Evolutionary conservation across 768 basidiomycete genomes (phyloP).

Genomic region (Mycena alexandri): DNA sequence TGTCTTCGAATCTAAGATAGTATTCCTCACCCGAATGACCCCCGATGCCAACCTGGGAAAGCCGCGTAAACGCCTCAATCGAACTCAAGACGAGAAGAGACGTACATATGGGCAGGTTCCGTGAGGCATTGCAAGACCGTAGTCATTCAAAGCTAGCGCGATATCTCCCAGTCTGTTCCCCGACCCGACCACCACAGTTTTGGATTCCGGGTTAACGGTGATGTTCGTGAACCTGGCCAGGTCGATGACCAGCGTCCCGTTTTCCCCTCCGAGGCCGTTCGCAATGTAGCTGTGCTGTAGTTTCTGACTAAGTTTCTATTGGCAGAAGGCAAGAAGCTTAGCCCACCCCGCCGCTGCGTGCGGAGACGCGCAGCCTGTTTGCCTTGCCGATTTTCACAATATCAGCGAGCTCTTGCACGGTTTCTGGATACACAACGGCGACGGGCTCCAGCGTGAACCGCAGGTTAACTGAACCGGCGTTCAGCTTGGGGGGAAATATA

Average conservation of each 20-base stretch:
- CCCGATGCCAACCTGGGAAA: constrained; percentile 53
- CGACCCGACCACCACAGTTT: constrained; percentile 51
- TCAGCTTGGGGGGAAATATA: background rate
- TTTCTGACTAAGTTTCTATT: background rate
- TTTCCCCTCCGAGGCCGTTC: constrained; percentile 56
- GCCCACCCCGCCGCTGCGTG: constrained; percentile 43
- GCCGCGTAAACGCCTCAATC: background rate
- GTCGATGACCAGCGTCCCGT: constrained; percentile 58
- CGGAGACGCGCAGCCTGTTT: constrained; percentile 38
- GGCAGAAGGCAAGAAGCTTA: background rate
- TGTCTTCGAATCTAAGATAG: too few species aligned
- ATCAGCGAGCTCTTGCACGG: constrained; percentile 36
- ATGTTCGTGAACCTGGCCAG: constrained; percentile 52
- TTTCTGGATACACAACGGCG: constrained; percentile 40
- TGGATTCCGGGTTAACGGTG: constrained; percentile 45
- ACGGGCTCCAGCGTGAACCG: constrained; percentile 40
- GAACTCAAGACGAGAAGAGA: background rate
- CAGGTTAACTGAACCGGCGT: constrained; percentile 35
- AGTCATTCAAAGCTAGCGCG: constrained; percentile 50
- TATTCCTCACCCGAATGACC: constrained; percentile 57
- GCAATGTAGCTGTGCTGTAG: constrained; percentile 60
- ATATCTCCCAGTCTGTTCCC: constrained; percentile 57
- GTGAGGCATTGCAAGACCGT: constrained; percentile 56
- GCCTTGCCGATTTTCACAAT: constrained; percentile 38
- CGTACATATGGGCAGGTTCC: constrained; percentile 58